Evolutionary conservation across 768 basidiomycete genomes (phyloP).

Genomic region (Omphalotus guepiniiformis): DNA sequence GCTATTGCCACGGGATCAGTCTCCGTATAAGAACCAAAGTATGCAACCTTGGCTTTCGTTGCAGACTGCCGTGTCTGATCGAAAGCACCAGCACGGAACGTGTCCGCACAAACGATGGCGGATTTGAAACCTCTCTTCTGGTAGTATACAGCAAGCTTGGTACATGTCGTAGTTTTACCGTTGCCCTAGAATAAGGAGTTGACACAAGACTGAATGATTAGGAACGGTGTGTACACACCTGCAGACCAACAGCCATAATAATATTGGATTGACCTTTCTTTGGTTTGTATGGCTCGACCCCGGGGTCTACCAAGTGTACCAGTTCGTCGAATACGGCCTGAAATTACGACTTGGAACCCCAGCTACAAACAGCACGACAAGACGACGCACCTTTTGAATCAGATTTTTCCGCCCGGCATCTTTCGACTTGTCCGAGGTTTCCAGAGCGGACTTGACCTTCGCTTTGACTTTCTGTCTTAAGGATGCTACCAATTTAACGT

Average conservation of each 20-base stretch:
- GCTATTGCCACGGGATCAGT: slow-evolving; percentile 97
- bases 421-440: slow-evolving; percentile 67
- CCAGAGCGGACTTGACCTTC: slow-evolving; percentile 81
- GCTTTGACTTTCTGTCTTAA: slow-evolving; percentile 86
- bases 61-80: slow-evolving; percentile 99
- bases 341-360: slow-evolving; percentile 2
- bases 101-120: slow-evolving; percentile 97
- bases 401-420: slow-evolving; percentile 82
- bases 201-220: neutral
- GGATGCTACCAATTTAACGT: slow-evolving; percentile 91
- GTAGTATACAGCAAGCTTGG: slow-evolving; percentile 96
- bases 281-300: slow-evolving; percentile 93
- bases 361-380: neutral
- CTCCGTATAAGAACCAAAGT: slow-evolving; percentile 98
- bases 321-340: slow-evolving; percentile 97
- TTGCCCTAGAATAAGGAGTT: slow-evolving; percentile 62
- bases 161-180: slow-evolving; percentile 99
- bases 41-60: slow-evolving; percentile 97
- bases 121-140: slow-evolving; percentile 96
- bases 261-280: slow-evolving; percentile 93
- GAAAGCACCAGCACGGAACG: slow-evolving; percentile 98
- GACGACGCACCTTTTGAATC: slow-evolving; percentile 77
- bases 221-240: slow-evolving; percentile 46
- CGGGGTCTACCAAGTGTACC: slow-evolving; percentile 91
- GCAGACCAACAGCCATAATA: slow-evolving; percentile 96